A percentile compares a stretch with the other conserved stretches of the same genome.
Conservation (phyloP, 2,329 filamentous ascomycete genomes). For the Fusarium sp. region DNA sequence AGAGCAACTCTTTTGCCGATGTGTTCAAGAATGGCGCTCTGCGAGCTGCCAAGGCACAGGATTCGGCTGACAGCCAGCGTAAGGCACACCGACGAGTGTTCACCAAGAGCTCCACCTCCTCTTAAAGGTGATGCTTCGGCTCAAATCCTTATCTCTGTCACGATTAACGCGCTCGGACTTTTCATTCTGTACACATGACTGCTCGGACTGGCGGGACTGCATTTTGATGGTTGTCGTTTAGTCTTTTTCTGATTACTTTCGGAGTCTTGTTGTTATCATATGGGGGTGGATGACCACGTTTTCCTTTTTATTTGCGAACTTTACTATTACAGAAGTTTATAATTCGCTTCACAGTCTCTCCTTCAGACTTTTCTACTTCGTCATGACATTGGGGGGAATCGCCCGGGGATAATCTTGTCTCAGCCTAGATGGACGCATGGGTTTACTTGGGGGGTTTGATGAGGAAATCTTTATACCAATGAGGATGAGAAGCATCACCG, state of each 20-base stretch:
- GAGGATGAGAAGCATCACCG: slow-evolving; percentile 45
- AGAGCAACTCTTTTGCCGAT: slow-evolving; percentile 72
- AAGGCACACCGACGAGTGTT: slow-evolving; percentile 89
- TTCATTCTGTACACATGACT: slow-evolving; percentile 53
- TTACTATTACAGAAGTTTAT: slow-evolving; percentile 49
- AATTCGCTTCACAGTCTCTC: slow-evolving; percentile 56
- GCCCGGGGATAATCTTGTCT: slow-evolving; percentile 46
- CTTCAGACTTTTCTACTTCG: slow-evolving; percentile 49
- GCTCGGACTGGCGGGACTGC: slow-evolving; percentile 50
- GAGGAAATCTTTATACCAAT: slow-evolving; percentile 48
- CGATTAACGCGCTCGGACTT: slow-evolving; percentile 54
- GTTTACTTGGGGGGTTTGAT: slow-evolving; percentile 41
- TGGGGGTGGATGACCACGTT: slow-evolving; percentile 40
- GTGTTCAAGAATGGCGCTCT: slow-evolving; percentile 71
- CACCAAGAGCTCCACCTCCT: slow-evolving; percentile 64
- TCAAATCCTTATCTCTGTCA: slow-evolving; percentile 42
- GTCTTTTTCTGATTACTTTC: slow-evolving; percentile 41
- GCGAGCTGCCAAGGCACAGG: slow-evolving; percentile 63
- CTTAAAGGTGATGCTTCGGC: slow-evolving; percentile 42
- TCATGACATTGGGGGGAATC: slow-evolving; percentile 46
- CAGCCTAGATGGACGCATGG: slow-evolving; percentile 45
- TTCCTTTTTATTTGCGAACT: slow-evolving; percentile 34
- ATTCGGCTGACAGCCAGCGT: slow-evolving; percentile 71
- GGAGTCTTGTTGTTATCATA: slow-evolving; percentile 44
- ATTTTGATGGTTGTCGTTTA: slow-evolving; percentile 47